These are phyloP conservation scores for Aspergillus egyptiacus DNA, from an alignment of 495 filamentous ascomycete genomes.

Conservation along the genomic window DNA sequence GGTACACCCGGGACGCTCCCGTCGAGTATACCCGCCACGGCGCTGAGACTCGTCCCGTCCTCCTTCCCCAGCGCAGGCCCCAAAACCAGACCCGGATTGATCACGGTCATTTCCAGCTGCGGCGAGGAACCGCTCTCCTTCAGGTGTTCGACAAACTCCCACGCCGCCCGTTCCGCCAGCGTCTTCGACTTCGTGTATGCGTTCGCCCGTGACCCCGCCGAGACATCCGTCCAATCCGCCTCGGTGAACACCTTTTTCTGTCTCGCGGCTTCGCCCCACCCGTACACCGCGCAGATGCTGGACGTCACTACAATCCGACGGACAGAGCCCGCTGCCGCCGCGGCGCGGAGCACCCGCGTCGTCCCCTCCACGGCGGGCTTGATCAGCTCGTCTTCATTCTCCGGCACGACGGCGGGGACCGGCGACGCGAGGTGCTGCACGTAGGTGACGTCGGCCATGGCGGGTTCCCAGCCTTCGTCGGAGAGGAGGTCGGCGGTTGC, in stretches of 20 bases:
- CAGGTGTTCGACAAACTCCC: background rate
- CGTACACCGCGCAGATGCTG: background rate
- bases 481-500: background rate
- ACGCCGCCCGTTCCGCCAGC: background rate
- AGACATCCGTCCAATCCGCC: background rate
- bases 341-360: background rate
- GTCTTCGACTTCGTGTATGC: background rate
- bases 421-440: background rate
- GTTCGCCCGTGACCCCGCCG: no score
- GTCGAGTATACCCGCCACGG: background rate
- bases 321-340: background rate
- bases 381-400: background rate
- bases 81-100: background rate
- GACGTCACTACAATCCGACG: background rate
- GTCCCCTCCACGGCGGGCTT: background rate
- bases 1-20: background rate
- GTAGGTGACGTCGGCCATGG: background rate
- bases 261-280: background rate
- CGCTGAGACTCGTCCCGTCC: background rate
- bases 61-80: background rate
- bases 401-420: background rate
- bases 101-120: background rate
- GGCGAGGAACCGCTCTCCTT: no score
- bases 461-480: background rate
- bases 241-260: background rate